Conservation (phyloP, 2,329 filamentous ascomycete genomes). For the Calonectria montana region DNA sequence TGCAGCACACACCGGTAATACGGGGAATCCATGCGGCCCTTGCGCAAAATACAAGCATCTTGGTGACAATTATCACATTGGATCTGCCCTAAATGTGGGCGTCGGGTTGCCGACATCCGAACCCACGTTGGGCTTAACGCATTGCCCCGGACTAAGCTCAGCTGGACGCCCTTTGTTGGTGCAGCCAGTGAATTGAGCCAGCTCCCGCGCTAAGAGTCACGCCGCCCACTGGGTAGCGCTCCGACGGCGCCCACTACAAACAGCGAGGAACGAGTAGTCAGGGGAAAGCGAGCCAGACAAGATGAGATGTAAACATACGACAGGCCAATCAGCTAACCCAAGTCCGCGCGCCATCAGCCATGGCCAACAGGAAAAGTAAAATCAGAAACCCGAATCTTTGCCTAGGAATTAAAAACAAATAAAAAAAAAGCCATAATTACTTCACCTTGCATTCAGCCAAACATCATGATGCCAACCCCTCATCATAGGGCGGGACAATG, state of each 20-base stretch:
- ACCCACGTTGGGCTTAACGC: neutral
- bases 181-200: neutral
- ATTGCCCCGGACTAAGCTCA: neutral
- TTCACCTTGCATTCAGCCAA: neutral
- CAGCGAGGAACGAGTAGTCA: neutral
- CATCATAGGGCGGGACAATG: too few species aligned
- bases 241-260: neutral
- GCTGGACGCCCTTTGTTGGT: neutral
- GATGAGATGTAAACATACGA: neutral
- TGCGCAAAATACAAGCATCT: neutral
- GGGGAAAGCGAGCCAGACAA: neutral
- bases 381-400: neutral
- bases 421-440: too few species aligned
- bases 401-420: neutral
- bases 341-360: neutral
- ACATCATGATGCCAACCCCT: neutral
- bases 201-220: neutral
- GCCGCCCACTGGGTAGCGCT: neutral
- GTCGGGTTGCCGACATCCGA: neutral
- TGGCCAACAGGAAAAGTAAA: neutral
- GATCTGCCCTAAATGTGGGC: constrained; percentile 7
- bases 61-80: neutral
- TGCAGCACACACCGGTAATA: neutral
- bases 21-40: neutral
- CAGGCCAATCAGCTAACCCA: neutral